A percentile compares a stretch with the other conserved stretches of the same genome.
Conservation (phyloP, 306 rosid genomes). For the Styphnolobium japonicum region DNA sequence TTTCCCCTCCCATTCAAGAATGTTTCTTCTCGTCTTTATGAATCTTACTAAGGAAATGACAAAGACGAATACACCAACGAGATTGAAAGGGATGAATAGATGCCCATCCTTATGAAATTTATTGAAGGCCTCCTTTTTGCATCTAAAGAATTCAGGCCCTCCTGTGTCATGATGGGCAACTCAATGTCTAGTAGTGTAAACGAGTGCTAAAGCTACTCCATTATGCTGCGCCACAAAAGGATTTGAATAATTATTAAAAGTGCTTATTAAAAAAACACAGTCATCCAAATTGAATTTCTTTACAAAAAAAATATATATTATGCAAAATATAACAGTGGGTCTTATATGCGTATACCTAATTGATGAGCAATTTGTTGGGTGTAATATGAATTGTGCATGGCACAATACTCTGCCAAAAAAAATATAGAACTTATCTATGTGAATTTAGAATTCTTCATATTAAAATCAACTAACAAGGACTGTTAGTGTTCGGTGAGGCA, state of each 20-base stretch:
- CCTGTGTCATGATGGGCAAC: not conserved
- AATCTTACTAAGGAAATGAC: slow-evolving; percentile 46
- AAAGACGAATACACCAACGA: slow-evolving; percentile 39
- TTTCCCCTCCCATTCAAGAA: slow-evolving; percentile 27
- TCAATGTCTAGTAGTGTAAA: not conserved
- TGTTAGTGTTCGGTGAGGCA: not conserved
- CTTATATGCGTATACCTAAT: not conserved
- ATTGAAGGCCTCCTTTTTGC: slow-evolving; percentile 15
- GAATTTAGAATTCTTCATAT: slow-evolving; percentile 6
- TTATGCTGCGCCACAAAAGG: not conserved
- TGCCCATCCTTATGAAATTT: slow-evolving; percentile 14
- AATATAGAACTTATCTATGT: not conserved
- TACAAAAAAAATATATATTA: not conserved
- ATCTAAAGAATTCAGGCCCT: not conserved
- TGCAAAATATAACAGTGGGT: not conserved
- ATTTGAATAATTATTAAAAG: not conserved
- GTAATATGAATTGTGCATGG: not conserved
- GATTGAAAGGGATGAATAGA: slow-evolving; percentile 48
- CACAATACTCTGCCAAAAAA: slow-evolving; percentile 18
- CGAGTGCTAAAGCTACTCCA: not conserved
- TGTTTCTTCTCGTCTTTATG: slow-evolving; percentile 44
- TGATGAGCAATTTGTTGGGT: not conserved
- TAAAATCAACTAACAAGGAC: not conserved
- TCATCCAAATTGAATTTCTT: not conserved
- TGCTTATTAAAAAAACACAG: not conserved